phyloP scores from a whole-genome alignment of 1,284 basidiomycete species.

The Trichosporon sp. region DNA sequence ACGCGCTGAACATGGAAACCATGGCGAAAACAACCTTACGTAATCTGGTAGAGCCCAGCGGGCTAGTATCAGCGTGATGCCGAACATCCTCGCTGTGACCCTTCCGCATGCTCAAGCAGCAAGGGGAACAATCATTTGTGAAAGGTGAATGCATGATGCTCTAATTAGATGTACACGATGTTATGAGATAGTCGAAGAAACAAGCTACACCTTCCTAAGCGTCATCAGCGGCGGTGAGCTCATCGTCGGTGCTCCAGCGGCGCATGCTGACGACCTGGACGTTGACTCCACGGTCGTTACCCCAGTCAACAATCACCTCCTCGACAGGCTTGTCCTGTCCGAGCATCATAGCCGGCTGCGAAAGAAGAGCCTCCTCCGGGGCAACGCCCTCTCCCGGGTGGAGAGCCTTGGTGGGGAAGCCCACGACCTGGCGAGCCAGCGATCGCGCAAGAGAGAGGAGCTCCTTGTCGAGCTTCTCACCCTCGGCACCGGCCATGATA shows the following conservation, averaged over 20 bases:
- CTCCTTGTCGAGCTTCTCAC: constrained; percentile 59
- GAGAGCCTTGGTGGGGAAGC: constrained; percentile 75
- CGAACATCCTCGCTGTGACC: too few relatives aligned
- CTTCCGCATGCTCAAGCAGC: not conserved
- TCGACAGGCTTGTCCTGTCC: constrained; percentile 64
- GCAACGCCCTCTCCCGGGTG: constrained; percentile 47
- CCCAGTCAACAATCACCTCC: constrained; percentile 71
- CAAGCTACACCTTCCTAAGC: not conserved
- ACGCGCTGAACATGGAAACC: not conserved
- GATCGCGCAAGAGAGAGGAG: constrained; percentile 72
- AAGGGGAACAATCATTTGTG: not conserved
- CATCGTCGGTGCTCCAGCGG: constrained; percentile 52
- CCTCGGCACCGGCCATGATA: constrained; percentile 49
- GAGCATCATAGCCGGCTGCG: constrained; percentile 78
- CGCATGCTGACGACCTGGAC: constrained; percentile 51
- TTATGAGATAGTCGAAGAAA: constrained; percentile 16
- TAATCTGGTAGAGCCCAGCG: not conserved
- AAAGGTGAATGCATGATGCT: constrained; percentile 16
- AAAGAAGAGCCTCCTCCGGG: constrained; percentile 66
- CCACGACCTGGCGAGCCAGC: constrained; percentile 80
- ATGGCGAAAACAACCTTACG: constrained; percentile 18
- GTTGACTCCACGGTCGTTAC: constrained; percentile 59
- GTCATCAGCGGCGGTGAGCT: constrained; percentile 11
- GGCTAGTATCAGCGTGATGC: too few relatives aligned
- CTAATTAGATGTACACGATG: constrained; percentile 20